Base-by-base conservation (phyloP, 306 rosid genomes). In the Cicer arietinum region DNA sequence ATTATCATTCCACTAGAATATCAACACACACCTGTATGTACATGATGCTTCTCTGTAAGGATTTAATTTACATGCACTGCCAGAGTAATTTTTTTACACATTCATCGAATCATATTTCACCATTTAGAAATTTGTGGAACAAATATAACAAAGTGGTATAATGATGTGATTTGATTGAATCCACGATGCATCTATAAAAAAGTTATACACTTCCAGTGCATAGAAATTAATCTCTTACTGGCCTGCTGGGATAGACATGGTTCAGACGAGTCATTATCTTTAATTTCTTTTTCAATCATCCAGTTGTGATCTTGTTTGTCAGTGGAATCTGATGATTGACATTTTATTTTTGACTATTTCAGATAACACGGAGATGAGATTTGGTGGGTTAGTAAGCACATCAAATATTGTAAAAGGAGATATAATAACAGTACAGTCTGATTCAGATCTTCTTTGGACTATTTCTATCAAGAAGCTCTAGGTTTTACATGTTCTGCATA, bases 381-480 rank as follows among this genome's bases (percentile, higher is more conserved):
- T 95, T 71, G 98, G 99, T n/a, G 93, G 98, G 50, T 77, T 95
- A 40, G 8, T 95, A 46, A 92, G 99, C 81, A 92, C 98, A 63
- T 92, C 98, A 67, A 95, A 92, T 81, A 72, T 90, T 11, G 93
- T 88, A 43, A 77, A 83, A 65, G 93, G 69, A 39, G 99, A 90
- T 57, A 84, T 81, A 76, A 80, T 92, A 48, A 86, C 92, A 30
- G 98, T 92, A 59, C 89, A 77, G 75, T 95, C 99, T 18, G 96
- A 90, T 82, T 60, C 99, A 10, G 96, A 95, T 89, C 98, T 95
- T 76, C 92, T 95, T 11, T 95, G 98, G 99, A 95, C 99, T 30
- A 85, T 90, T 71, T 89, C 93, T 51, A 78, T 92, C 67, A 89
- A 95, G 86, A 86, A 79, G 83, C 82, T 7, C 10, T 83, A 83